Conservation (phyloP, 2,329 filamentous ascomycete genomes). For the Helicocarpus griseus region DNA sequence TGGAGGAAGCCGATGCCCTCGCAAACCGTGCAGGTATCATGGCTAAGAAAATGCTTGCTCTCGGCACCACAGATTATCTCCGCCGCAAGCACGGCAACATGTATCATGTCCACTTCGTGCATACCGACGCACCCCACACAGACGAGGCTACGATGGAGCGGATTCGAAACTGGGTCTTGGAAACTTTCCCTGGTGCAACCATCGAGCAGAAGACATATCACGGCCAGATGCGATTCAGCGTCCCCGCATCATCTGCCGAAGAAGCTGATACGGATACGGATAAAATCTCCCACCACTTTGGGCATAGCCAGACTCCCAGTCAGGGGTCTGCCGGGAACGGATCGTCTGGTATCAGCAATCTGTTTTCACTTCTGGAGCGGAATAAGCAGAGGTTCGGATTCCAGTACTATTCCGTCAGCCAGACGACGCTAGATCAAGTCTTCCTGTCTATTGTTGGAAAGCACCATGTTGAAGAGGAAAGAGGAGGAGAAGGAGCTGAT, state of each 20-base stretch:
- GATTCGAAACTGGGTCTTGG: constrained; percentile 57
- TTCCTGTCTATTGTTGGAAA: constrained; percentile 76
- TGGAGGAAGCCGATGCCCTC: constrained; percentile 90
- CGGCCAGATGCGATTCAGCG: constrained; percentile 76
- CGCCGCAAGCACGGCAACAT: constrained; percentile 66
- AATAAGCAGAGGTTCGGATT: constrained; percentile 59
- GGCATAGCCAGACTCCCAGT: background rate
- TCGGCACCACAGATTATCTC: constrained; percentile 65
- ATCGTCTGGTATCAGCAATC: constrained; percentile 34
- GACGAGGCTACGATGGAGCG: constrained; percentile 55
- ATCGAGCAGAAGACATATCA: constrained; percentile 70
- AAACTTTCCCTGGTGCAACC: constrained; percentile 52
- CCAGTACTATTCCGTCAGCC: constrained; percentile 77
- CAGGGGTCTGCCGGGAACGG: background rate
- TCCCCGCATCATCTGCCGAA: constrained; percentile 38
- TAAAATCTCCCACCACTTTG: constrained; percentile 3
- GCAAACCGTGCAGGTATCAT: constrained; percentile 79
- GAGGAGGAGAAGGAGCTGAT: background rate
- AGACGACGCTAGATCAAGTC: constrained; percentile 82
- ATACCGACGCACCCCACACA: constrained; percentile 64
- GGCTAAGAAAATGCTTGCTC: constrained; percentile 72
- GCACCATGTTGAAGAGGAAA: constrained; percentile 58
- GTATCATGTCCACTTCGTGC: constrained; percentile 73
- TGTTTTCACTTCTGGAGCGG: constrained; percentile 66
- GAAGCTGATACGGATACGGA: constrained; percentile 6